These are phyloP conservation scores for Bryum argenteum DNA, from an alignment of 225 moss, liverwort and hornwort genomes.

Conservation along the genomic window DNA sequence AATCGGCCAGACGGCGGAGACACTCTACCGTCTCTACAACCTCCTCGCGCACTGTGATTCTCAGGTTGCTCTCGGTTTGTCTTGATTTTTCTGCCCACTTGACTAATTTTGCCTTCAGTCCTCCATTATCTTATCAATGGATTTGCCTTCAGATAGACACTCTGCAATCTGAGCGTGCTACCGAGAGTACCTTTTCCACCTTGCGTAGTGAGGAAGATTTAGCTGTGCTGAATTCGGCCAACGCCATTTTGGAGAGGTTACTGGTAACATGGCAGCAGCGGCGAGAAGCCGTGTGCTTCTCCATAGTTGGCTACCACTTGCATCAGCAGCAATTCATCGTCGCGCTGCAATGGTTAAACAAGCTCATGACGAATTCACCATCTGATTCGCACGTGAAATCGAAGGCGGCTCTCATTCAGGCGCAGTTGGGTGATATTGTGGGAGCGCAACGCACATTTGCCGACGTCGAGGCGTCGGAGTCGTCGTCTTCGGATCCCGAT, in stretches of 20 bases:
- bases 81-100: not conserved
- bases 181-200: constrained; percentile 33
- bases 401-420: constrained; percentile 77
- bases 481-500: constrained; percentile 43
- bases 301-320: constrained; percentile 78
- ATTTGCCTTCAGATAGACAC: constrained; percentile 66
- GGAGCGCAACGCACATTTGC: constrained; percentile 87
- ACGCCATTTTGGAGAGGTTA: constrained; percentile 43
- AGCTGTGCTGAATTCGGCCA: constrained; percentile 50
- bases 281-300: constrained; percentile 72
- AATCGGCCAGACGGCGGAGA: constrained; percentile 67
- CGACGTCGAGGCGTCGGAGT: constrained; percentile 64
- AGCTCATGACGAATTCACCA: constrained; percentile 55
- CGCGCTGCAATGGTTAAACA: constrained; percentile 77
- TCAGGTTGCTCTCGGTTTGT: constrained; percentile 55
- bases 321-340: constrained; percentile 77
- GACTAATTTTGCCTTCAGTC: not conserved
- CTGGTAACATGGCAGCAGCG: constrained; percentile 73
- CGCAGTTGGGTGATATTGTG: constrained; percentile 83
- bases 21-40: constrained; percentile 79
- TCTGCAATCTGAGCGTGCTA: constrained; percentile 53
- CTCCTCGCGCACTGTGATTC: constrained; percentile 85
- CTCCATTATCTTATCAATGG: constrained; percentile 33
- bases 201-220: constrained; percentile 44
- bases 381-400: constrained; percentile 71